Evolutionary conservation across 2,329 filamentous ascomycete species (phyloP).

Genomic region (Dryadomyces quercivorus): DNA sequence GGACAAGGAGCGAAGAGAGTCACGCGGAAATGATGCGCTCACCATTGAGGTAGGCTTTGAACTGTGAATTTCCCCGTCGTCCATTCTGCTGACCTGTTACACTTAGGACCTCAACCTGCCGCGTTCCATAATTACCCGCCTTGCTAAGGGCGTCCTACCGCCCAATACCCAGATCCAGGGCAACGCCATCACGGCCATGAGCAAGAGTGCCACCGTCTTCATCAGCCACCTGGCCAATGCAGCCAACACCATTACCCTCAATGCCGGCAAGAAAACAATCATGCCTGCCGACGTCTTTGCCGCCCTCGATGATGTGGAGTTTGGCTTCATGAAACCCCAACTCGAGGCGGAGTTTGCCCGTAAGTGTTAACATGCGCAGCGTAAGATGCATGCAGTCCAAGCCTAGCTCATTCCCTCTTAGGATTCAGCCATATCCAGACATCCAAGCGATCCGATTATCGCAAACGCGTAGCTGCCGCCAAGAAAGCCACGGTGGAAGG

Average conservation of each 20-base stretch:
- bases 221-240: conserved; percentile 66
- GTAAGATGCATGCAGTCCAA: too few species aligned
- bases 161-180: conserved; percentile 75
- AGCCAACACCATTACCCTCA: conserved; percentile 58
- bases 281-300: conserved; percentile 64
- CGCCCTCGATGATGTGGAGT: conserved; percentile 66
- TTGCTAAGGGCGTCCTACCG: conserved; percentile 69
- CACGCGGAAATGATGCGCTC: conserved; percentile 22
- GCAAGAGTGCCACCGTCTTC: conserved; percentile 73
- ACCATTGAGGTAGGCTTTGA: conserved; percentile 38
- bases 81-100: background rate
- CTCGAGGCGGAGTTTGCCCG: conserved; percentile 68
- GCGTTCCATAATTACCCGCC: conserved; percentile 67
- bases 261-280: conserved; percentile 65
- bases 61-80: background rate
- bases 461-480: conserved; percentile 55
- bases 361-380: conserved; percentile 25
- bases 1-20: conserved; percentile 13
- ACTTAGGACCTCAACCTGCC: conserved; percentile 60
- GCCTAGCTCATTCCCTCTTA: conserved; percentile 17
- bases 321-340: conserved; percentile 54
- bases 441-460: conserved; percentile 62
- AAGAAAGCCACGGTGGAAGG: conserved; percentile 31
- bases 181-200: conserved; percentile 67
- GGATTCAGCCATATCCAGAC: conserved; percentile 64